A percentile compares a stretch with the other conserved stretches of the same genome.
Conservation (phyloP, 2,329 filamentous ascomycete species). For the Xylariaceae sp. region DNA sequence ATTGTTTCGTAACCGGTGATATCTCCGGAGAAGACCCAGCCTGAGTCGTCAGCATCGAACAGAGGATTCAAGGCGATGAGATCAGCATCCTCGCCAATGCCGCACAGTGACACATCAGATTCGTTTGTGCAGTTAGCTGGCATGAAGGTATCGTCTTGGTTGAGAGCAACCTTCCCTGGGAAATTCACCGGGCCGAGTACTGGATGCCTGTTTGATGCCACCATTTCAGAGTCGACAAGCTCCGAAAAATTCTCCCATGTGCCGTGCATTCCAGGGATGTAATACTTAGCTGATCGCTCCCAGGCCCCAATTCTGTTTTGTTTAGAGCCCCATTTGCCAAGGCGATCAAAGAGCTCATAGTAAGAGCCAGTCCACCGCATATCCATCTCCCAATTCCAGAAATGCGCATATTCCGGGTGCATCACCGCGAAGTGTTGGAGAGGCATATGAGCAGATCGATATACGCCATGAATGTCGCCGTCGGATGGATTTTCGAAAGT, state of each 20-base stretch:
- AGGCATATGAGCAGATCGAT: slow-evolving; percentile 59
- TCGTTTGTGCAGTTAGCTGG: slow-evolving; percentile 52
- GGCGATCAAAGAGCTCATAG: slow-evolving; percentile 67
- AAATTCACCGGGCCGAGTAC: slow-evolving; percentile 65
- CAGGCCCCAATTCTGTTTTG: slow-evolving; percentile 69
- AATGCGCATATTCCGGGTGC: slow-evolving; percentile 60
- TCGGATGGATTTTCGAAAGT: slow-evolving; percentile 55
- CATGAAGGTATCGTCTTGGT: slow-evolving; percentile 50
- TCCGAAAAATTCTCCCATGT: slow-evolving; percentile 66
- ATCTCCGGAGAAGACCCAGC: slow-evolving; percentile 67
- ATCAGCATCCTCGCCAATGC: slow-evolving; percentile 66
- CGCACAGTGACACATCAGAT: slow-evolving; percentile 50
- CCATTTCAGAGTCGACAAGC: slow-evolving; percentile 58
- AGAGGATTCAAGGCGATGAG: slow-evolving; percentile 73
- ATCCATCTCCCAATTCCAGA: slow-evolving; percentile 69
- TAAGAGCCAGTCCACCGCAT: slow-evolving; percentile 60
- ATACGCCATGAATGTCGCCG: slow-evolving; percentile 61
- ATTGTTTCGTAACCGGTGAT: slow-evolving; percentile 60
- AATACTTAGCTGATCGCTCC: slow-evolving; percentile 74
- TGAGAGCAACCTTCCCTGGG: slow-evolving; percentile 42
- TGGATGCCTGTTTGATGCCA: slow-evolving; percentile 44
- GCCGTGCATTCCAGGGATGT: slow-evolving; percentile 65
- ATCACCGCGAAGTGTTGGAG: slow-evolving; percentile 59
- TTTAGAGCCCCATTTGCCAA: slow-evolving; percentile 59
- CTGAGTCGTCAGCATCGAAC: slow-evolving; percentile 65